Percentiles rank a stretch among this genome's conserved stretches.
phyloP scores from a whole-genome alignment of 192 early-diverging fungal species.

The Coemansia sp. region DNA sequence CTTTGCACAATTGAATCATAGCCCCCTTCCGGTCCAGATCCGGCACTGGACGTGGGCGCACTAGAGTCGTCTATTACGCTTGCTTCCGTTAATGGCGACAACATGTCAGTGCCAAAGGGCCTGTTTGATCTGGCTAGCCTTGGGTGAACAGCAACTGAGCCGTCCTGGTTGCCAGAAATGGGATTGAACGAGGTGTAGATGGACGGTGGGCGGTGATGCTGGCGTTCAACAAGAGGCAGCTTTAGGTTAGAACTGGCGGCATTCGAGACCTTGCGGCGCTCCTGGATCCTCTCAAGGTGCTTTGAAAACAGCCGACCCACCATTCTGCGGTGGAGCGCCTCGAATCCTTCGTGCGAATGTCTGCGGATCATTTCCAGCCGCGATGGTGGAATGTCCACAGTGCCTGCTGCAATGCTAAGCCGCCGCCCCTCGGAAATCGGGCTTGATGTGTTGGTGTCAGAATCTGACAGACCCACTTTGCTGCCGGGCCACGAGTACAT shows the following conservation, averaged over 20 bases:
- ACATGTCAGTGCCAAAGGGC: conserved; percentile 22
- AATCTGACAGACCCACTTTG: conserved; percentile 10
- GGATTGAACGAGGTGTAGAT: neutral
- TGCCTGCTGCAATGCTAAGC: conserved; percentile 53
- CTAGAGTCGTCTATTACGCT: conserved; percentile 23
- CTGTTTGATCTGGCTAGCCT: neutral
- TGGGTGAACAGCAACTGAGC: neutral
- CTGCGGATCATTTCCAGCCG: conserved; percentile 49
- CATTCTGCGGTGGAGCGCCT: conserved; percentile 48
- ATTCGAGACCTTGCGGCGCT: conserved; percentile 50
- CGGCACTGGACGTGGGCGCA: conserved; percentile 7
- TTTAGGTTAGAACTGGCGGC: neutral
- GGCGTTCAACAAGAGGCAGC: conserved; percentile 11
- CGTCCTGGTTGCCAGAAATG: neutral
- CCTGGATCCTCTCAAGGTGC: conserved; percentile 50
- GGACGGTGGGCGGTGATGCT: conserved; percentile 12
- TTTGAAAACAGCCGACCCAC: conserved; percentile 51
- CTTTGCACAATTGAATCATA: neutral
- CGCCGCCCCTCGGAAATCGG: conserved; percentile 38
- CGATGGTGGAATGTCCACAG: conserved; percentile 51
- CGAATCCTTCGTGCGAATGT: conserved; percentile 51
- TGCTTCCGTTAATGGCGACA: conserved; percentile 38
- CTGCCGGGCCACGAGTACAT: conserved; percentile 51
- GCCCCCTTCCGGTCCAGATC: neutral
- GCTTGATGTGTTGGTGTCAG: conserved; percentile 24